Evolutionary conservation across 1,284 basidiomycete species (phyloP), one percentile per base, ranked within the genome.

Genomic region (Apiotrichum akiyoshidainum): DNA sequence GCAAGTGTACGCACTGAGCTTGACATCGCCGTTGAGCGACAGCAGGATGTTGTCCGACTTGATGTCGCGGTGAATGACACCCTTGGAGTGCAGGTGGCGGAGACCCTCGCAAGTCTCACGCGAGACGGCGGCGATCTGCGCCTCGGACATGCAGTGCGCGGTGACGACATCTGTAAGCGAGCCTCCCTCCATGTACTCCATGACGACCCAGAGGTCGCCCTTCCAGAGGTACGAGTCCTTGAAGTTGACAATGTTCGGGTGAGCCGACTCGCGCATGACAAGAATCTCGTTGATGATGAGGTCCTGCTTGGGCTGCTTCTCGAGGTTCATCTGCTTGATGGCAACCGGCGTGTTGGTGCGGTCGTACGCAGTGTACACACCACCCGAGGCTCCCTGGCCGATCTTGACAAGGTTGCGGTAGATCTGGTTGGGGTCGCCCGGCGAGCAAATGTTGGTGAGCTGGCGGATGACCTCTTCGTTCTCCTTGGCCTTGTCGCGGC

Each of bases 241-340:
- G 79, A 92, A 99, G 79, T 98, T 99, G 81, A 99, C 96, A 69
- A 99, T 98, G 78, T 99, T 99, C 19, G 90, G 90, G 76, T 99
- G 95, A 40, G 90, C 84, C 17, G 90, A 93, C 49, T 93, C 88
- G 46, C 92, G 90, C 95, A 99, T 98, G 74, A 98, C 94, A 66
- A 98, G 86, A 65, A 99, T 98, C 79, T 99, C 96, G 80, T 99
- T 99, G 81, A 99, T 98, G 81, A 99, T 99, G 53, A 99, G 83
- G 74, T 99, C 95, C 80, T 97, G 97, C 83, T 99, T 99, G 39
- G 95, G 96, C 76, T 99, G 96, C 80, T 98, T 97, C 78, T 97
- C 93, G 37, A 99, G 83, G 81, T 99, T 95, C 96, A 99, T 99
- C 80, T 99, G 95, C 80, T 99, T 99, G 84, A 99, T 99, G 34